These are phyloP conservation scores for Trichoderma sp. DNA, from an alignment of 2,329 filamentous ascomycete genomes.

Conservation along the genomic window DNA sequence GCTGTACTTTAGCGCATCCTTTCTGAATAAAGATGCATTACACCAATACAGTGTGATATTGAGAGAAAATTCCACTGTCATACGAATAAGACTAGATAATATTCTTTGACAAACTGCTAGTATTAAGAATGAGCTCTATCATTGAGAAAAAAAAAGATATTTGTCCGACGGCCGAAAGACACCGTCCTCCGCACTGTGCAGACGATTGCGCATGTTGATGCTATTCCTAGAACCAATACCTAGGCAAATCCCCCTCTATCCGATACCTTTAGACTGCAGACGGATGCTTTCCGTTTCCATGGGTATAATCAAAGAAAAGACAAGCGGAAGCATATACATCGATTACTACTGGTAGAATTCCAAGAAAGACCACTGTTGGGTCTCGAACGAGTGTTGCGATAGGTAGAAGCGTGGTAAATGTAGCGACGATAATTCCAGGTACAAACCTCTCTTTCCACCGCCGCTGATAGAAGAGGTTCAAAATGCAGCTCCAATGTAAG, in stretches of 20 bases:
- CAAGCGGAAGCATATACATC: not conserved
- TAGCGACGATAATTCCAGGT: not conserved
- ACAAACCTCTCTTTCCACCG: not conserved
- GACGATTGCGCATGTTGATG: no score
- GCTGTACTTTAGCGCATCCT: not conserved
- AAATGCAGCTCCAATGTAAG: constrained; percentile 1
- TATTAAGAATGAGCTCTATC: no score
- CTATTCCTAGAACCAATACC: no score
- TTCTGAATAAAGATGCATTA: not conserved
- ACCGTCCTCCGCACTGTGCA: no score
- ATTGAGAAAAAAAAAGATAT: no score
- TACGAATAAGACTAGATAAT: no score
- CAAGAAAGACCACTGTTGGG: not conserved
- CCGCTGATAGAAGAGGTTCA: not conserved
- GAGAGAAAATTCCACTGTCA: no score
- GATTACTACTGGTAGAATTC: not conserved
- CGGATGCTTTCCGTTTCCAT: not conserved
- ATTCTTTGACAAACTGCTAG: no score
- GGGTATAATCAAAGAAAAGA: constrained; percentile 44
- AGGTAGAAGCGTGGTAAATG: not conserved
- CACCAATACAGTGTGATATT: no score
- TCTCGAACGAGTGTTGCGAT: not conserved
- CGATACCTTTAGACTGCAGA: not conserved
- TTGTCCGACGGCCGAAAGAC: no score
- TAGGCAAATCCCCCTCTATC: not conserved